Evolutionary conservation across 495 filamentous ascomycete genomes (phyloP), one percentile per base, ranked within the genome.

Genomic region (Penicillium tannophilum): DNA sequence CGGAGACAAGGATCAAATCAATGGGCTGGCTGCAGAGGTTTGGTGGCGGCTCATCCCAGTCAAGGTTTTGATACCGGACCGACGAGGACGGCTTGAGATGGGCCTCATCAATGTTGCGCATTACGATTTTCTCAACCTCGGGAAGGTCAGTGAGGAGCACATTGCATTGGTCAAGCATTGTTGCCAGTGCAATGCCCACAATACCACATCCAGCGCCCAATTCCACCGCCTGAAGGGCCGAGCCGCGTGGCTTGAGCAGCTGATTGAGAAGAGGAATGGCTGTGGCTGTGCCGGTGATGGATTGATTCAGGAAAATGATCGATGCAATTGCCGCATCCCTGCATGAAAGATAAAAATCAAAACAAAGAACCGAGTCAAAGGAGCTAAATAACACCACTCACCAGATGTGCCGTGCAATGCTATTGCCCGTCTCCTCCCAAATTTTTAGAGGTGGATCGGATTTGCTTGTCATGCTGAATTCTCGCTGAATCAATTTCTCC

Each of bases 351-450:
- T 44, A 16, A 31, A 42, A 14, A 26, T 30, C 3, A 35, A 17
- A 2, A 17, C 36, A 4, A 47, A 33, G 7, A 46, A 23, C 1
- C 17, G 16, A 41, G 4, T 17, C 5, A 16, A 7, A 17, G 39
- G 4, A 17, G 7, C 9, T n/a, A 16, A n/a, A 41, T 6, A 41
- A 41, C 17, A 8, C 16, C 53, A 41, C 71, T 72, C 86, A 93
- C 94, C 94, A 98, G 47, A 98, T 85, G 73, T 98, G 94, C 16
- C 92, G 82, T 16, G 93, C 93, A 64, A 98, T 97, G 68, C 90
- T 96, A 69, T 98, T 92, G 7, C 93, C 93, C 2, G 92, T 92
- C 58, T 98, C 93, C 66, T 98, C 94, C 77, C 88, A 89, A 20
- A 97, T 83, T 51, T 58, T 64, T 41, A 84, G 63, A 10, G 48